A percentile compares a stretch with the other conserved stretches of the same genome.
phyloP scores from a whole-genome alignment of 345 rosid genomes.

The Cardamine resedifolia region DNA sequence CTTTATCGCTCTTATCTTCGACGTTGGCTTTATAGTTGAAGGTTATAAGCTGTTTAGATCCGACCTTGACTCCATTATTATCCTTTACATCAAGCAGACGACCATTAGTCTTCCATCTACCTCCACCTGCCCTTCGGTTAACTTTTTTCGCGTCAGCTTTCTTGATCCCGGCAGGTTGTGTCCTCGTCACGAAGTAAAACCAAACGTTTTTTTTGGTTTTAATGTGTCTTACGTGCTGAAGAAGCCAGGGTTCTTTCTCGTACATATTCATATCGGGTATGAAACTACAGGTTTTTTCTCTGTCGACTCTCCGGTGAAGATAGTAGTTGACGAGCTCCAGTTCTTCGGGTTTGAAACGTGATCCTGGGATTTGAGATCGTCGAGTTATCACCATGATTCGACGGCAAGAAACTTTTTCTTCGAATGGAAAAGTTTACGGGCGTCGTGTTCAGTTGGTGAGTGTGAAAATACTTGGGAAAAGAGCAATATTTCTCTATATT shows the following conservation, averaged over 20 bases:
- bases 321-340: background rate
- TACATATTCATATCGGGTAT: slow-evolving; percentile 6
- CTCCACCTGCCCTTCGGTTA: background rate
- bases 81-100: background rate
- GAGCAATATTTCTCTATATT: too few relatives aligned
- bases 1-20: background rate
- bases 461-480: too few relatives aligned
- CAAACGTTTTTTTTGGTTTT: background rate
- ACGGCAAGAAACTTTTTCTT: background rate
- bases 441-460: too few relatives aligned
- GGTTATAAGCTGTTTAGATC: background rate
- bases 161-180: background rate
- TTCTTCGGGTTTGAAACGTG: background rate
- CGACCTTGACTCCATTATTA: background rate
- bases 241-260: slow-evolving; percentile 25
- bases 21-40: background rate
- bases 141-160: background rate
- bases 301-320: background rate
- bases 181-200: slow-evolving; percentile 13
- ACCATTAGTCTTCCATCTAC: slow-evolving; percentile 15
- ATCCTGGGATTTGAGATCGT: background rate
- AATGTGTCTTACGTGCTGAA: slow-evolving; percentile 19
- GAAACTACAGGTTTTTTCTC: background rate
- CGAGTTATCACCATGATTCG: background rate
- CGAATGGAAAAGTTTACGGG: too few relatives aligned